Evolutionary conservation across 1,284 basidiomycete species (phyloP), one percentile per base, ranked within the genome.

Genomic region (Melampsora americana): DNA sequence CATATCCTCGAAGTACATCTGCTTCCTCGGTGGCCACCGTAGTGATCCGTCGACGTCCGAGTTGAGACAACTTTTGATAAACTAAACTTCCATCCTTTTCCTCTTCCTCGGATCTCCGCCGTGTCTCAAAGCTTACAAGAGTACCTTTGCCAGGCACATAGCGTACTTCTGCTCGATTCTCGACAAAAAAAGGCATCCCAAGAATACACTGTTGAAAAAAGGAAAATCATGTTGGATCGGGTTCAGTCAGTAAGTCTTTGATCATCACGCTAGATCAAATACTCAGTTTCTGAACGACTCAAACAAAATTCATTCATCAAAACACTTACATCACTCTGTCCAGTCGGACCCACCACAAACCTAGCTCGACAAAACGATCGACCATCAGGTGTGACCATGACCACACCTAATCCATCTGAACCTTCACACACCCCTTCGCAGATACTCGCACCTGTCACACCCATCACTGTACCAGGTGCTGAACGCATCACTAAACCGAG

Each of bases 381-480:
- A 42, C 39, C 39, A 12, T 42, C 39, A 6, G 39, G 39, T 7
- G 39, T 42, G 39, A 42, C 39, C 39, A 42, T 42, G 6, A 42
- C 39, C 5, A 42, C 39, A 42, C 39, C 39, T 11, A 42, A 23
- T n/a, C 53, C 53, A 56, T 56, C 28, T 56, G 53, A 6, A 18
- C 53, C 53, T 56, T 23, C 53, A 56, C 53, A 56, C 5, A 56
- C 28, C n/a, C 53, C 53, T 56, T 56, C 53, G n/a, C 53, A 56
- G n/a, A 23, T 3, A 56, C 53, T 23, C 2, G 53, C 53, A 56
- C 53, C 53, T 6, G n/a, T 56, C 3, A 56, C 53, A 28, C 53
- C 53, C 53, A 56, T 56, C 4, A 56, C 28, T 14, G 53, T 56
- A 56, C 53, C 53, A 11, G 53, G 53, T 23, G n/a, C 28, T 5